Percentiles rank a stretch among this genome's conserved stretches.
Conservation (phyloP, 2,329 filamentous ascomycete genomes). For the Hypoxylon sp. region DNA sequence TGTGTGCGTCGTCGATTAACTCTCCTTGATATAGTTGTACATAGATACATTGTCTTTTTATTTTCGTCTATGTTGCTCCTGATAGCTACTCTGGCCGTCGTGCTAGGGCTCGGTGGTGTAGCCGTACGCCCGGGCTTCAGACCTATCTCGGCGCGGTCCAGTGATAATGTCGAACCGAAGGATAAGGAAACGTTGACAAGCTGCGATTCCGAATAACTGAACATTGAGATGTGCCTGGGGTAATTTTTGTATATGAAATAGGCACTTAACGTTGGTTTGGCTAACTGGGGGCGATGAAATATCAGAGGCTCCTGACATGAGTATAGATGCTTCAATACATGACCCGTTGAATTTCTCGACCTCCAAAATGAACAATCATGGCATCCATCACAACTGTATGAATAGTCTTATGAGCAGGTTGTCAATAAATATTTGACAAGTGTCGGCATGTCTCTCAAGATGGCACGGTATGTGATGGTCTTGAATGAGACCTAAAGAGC, state of each 20-base stretch:
- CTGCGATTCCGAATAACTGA: background rate
- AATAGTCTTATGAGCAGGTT: constrained; percentile 36
- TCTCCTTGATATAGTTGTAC: constrained; percentile 15
- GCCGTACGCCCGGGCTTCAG: background rate
- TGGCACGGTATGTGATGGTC: background rate
- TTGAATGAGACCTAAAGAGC: background rate
- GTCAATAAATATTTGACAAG: constrained; percentile 34
- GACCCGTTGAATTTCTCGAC: constrained; percentile 1
- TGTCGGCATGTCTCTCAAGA: constrained; percentile 26
- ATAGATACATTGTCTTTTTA: constrained; percentile 35
- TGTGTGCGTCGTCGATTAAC: background rate
- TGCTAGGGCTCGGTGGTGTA: constrained; percentile 16
- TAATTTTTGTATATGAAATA: background rate
- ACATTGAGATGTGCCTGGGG: background rate
- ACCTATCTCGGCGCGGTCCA: background rate
- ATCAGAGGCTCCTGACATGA: too few relatives aligned
- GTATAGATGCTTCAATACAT: too few relatives aligned
- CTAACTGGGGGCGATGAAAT: too few relatives aligned
- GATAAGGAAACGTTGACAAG: constrained; percentile 26
- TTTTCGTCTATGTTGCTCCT: constrained; percentile 38
- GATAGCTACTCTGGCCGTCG: constrained; percentile 30
- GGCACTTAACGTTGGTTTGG: too few relatives aligned
- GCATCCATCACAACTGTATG: constrained; percentile 37
- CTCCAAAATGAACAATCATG: constrained; percentile 23
- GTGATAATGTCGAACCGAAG: background rate